Base-by-base conservation (phyloP, 2,329 filamentous ascomycete species). In the Phoma sp. region DNA sequence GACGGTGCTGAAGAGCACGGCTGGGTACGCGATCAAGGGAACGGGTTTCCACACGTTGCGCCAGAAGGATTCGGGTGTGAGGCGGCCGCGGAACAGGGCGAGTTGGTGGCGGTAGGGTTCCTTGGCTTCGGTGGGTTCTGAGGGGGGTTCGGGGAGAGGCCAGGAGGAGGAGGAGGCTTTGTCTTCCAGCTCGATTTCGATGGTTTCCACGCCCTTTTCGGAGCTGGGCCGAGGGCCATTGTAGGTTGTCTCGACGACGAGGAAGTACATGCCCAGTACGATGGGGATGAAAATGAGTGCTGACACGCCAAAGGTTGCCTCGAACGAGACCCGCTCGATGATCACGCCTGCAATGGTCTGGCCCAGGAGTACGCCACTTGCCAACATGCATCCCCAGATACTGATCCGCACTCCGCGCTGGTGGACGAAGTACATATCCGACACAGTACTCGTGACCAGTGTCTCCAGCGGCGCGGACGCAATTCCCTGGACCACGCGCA, bases 341-440 rank as follows among this genome's bases (percentile, higher is more conserved):
- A 79, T 75, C 25, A 69, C 72, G 4, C 76, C 77, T 0, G 78
- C 72, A 43, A 80, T 78, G 8, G 78, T 74, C 65, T 79, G 77
- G 4, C 77, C 77, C 3, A 76, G 73, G 14, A 74, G 65, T 18
- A 79, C 77, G 13, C 73, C 70, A 3, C 66, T 63, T 29, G 59
- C 59, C 10, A 72, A 33, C 66, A 73, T 71, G 32, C 70, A 73
- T 13, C 75, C 73, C 69, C 78, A 79, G 46, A 96, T 82, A 1
- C 93, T 93, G 89, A 97, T 96, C 44, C 93, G 86, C 59, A 88
- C 85, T 33, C 93, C 92, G 55, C 90, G 84, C 78, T 90, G 86
- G 77, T 93, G 93, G 22, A 97, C 91, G 73, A 88, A 96, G 77
- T 93, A 97, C 49, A 98, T 74, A 72, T 98, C 93, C 30, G 92